A percentile compares a stretch with the other conserved stretches of the same genome.
phyloP scores from a whole-genome alignment of 2,329 filamentous ascomycete species.

The Pyrenochaeta sp. region DNA sequence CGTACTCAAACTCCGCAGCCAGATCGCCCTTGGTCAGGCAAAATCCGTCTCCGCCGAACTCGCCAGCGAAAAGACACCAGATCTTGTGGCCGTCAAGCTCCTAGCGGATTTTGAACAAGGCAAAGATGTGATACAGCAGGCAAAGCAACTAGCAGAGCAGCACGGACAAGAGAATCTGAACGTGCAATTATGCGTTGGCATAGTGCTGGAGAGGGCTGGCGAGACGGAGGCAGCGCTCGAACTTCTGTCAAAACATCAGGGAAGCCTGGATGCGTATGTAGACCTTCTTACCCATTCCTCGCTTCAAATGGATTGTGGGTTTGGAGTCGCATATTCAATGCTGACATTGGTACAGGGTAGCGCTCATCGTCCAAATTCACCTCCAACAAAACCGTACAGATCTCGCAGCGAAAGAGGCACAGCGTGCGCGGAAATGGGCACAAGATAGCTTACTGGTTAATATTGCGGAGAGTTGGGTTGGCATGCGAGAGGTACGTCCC shows the following conservation, averaged over 20 bases:
- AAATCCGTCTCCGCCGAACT: constrained; percentile 74
- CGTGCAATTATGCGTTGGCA: constrained; percentile 85
- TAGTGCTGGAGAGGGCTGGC: constrained; percentile 79
- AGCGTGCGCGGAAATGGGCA: constrained; percentile 87
- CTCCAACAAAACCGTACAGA: constrained; percentile 91
- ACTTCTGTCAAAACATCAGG: constrained; percentile 82
- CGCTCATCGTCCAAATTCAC: constrained; percentile 90
- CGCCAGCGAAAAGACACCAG: constrained; percentile 70
- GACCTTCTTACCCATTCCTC: background rate
- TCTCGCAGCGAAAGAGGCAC: constrained; percentile 87
- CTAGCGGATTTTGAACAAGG: constrained; percentile 70
- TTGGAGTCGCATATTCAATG: background rate
- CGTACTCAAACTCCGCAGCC: constrained; percentile 81
- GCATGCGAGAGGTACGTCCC: constrained; percentile 75
- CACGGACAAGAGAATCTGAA: constrained; percentile 73
- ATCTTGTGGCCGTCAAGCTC: constrained; percentile 78
- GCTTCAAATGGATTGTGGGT: background rate
- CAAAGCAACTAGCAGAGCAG: constrained; percentile 73
- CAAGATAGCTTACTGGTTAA: constrained; percentile 95
- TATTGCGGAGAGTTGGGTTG: constrained; percentile 94
- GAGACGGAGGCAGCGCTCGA: constrained; percentile 86
- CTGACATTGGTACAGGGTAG: constrained; percentile 66
- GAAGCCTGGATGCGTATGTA: constrained; percentile 75
- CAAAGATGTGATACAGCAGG: constrained; percentile 60
- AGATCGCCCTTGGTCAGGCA: constrained; percentile 81